Conservation (phyloP, 164 flowering plant species). For the Nelumbo lutea region DNA sequence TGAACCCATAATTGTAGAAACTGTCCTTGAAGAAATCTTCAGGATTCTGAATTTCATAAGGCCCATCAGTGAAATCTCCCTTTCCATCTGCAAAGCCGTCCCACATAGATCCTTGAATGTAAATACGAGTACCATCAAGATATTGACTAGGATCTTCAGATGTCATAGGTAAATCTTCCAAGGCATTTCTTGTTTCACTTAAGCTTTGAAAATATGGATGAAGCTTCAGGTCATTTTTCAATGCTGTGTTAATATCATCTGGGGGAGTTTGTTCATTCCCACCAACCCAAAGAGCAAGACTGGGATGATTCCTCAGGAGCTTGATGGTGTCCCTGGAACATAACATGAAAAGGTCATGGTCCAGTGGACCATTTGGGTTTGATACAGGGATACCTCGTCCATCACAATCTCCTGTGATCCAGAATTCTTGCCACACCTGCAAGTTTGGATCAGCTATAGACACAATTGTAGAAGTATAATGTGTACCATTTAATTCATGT, state of each 20-base stretch:
- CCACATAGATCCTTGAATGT: constrained; percentile 96
- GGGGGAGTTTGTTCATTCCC: constrained; percentile 98
- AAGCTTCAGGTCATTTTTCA: constrained; percentile 61
- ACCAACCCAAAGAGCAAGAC: constrained; percentile 99
- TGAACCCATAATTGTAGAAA: constrained; percentile 80
- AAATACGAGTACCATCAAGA: constrained; percentile 90
- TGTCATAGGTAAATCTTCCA: constrained; percentile 12
- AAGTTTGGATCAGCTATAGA: constrained; percentile 10
- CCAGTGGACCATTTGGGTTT: constrained; percentile 87
- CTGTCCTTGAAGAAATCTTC: constrained; percentile 77
- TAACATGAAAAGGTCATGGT: constrained; percentile 81
- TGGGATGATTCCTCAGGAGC: constrained; percentile 90
- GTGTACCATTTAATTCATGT: neutral
- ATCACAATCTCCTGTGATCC: constrained; percentile 98
- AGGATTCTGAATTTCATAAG: constrained; percentile 94
- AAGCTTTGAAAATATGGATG: constrained; percentile 56
- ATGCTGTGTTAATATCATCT: constrained; percentile 66
- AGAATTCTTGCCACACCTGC: constrained; percentile 99
- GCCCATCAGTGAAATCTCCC: constrained; percentile 90
- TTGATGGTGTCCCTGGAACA: constrained; percentile 95
- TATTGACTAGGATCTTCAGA: constrained; percentile 73
- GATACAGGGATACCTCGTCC: constrained; percentile 93
- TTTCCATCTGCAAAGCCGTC: constrained; percentile 95
- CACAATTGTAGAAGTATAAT: neutral
- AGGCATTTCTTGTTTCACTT: constrained; percentile 15